Percentiles rank a stretch among this genome's conserved stretches.
Evolutionary conservation across 768 basidiomycete species (phyloP).

Genomic region (Cubamyces sp.): DNA sequence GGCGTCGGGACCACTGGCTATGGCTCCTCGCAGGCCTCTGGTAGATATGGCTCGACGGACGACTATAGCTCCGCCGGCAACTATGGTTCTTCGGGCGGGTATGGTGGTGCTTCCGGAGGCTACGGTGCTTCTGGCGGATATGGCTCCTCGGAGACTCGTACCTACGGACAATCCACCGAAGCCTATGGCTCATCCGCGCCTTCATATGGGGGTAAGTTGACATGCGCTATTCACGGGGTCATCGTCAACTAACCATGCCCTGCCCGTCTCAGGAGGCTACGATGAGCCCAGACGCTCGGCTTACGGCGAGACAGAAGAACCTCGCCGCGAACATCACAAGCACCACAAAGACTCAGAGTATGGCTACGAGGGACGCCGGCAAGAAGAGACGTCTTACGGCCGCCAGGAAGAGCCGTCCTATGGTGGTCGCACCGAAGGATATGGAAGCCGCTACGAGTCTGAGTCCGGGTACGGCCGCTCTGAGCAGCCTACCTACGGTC

Average conservation of each 20-base stretch:
- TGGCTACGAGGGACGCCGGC: slow-evolving; percentile 7
- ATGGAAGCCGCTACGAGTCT: slow-evolving; percentile 14
- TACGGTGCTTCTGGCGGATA: slow-evolving; percentile 10
- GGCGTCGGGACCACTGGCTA: slow-evolving; percentile 9
- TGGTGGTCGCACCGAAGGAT: not conserved
- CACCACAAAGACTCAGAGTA: not conserved
- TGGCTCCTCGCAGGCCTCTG: slow-evolving; percentile 6
- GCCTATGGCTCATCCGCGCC: slow-evolving; percentile 13
- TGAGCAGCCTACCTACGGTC: slow-evolving; percentile 6
- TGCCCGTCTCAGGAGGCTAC: not conserved
- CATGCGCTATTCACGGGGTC: not conserved
- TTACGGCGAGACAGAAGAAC: slow-evolving; percentile 12
- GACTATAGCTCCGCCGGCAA: not conserved
- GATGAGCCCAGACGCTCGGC: slow-evolving; percentile 4
- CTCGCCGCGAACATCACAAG: slow-evolving; percentile 11
- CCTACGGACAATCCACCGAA: slow-evolving; percentile 12
- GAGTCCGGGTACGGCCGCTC: slow-evolving; percentile 14
- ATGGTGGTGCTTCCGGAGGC: slow-evolving; percentile 6
- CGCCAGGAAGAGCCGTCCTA: slow-evolving; percentile 13
- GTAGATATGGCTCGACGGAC: slow-evolving; percentile 6
- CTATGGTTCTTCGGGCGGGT: slow-evolving; percentile 10
- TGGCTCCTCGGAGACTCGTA: slow-evolving; percentile 1
- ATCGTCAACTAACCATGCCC: not conserved
- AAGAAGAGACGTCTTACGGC: slow-evolving; percentile 9
- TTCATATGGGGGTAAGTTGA: slow-evolving; percentile 11